These are phyloP conservation scores for Lactuca saligna DNA, from an alignment of 129 eudicot genomes.

Conservation along the genomic window DNA sequence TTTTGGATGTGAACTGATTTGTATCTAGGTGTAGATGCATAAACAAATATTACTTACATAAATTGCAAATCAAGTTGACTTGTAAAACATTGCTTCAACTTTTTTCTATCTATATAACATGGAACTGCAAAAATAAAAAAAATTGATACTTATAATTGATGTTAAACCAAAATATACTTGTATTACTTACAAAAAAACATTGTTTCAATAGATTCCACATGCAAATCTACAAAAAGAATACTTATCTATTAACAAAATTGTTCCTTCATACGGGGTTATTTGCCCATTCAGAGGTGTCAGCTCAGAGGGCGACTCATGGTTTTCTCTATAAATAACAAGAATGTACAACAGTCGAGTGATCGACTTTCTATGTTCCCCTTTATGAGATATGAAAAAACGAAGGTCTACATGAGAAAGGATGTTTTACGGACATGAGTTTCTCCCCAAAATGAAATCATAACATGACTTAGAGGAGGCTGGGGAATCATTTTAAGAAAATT, in stretches of 20 bases:
- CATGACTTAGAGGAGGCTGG: not conserved
- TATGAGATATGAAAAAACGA: slow-evolving; percentile 1
- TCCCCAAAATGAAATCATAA: not conserved
- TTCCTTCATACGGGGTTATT: not conserved
- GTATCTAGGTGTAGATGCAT: too few relatives aligned
- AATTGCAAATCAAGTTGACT: too few relatives aligned
- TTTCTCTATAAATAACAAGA: not conserved
- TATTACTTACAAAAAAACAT: not conserved
- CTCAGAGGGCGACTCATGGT: not conserved
- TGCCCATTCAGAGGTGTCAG: not conserved
- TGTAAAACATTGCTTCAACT: too few relatives aligned
- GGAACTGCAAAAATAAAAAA: not conserved
- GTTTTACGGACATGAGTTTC: not conserved
- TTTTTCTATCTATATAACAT: too few relatives aligned
- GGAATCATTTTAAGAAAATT: slow-evolving; percentile 1
- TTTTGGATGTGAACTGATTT: too few relatives aligned
- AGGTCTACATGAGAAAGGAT: slow-evolving; percentile 1
- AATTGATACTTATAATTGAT: not conserved
- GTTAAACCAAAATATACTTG: not conserved
- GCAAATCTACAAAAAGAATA: slow-evolving; percentile 4
- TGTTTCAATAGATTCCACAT: slow-evolving; percentile 1
- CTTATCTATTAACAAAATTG: not conserved
- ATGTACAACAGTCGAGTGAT: not conserved
- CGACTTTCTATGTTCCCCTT: not conserved
- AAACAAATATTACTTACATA: too few relatives aligned